Evolutionary conservation across 2,329 filamentous ascomycete genomes (phyloP).

Genomic region (Grosmannia serpens): DNA sequence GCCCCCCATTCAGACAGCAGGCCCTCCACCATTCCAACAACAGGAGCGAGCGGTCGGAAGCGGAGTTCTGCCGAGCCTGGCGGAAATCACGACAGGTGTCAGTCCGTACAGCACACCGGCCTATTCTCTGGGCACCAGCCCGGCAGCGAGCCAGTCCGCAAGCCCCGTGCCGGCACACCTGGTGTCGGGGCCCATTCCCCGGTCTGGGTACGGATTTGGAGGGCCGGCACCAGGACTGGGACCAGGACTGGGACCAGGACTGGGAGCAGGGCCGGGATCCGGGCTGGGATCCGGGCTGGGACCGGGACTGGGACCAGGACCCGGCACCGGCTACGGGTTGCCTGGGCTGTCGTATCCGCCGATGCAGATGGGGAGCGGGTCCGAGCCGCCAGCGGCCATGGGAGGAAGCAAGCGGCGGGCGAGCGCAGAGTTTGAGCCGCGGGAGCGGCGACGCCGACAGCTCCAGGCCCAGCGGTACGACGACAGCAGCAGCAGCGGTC

Average conservation of each 20-base stretch:
- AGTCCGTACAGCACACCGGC: constrained; percentile 49
- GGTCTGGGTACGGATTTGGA: neutral
- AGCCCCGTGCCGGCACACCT: constrained; percentile 24
- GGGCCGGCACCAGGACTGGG: neutral
- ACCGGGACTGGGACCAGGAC: neutral
- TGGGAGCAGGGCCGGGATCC: neutral
- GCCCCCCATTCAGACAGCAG: constrained; percentile 37
- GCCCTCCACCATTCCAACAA: neutral
- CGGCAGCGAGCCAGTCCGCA: constrained; percentile 25
- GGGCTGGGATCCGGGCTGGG: neutral
- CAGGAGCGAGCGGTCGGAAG: constrained; percentile 14
- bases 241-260: neutral
- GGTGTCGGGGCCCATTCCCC: neutral
- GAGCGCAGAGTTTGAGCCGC: constrained; percentile 33
- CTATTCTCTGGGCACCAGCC: constrained; percentile 32
- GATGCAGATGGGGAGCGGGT: neutral
- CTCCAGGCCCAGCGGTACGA: constrained; percentile 15
- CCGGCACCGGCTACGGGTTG: neutral
- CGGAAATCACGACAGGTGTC: constrained; percentile 52
- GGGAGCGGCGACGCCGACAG: constrained; percentile 34
- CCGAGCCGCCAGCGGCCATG: constrained; percentile 3
- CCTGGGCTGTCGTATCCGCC: neutral
- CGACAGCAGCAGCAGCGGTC: constrained; percentile 6
- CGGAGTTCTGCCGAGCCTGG: constrained; percentile 45
- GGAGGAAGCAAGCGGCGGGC: constrained; percentile 36